Evolutionary conservation across 495 filamentous ascomycete genomes (phyloP).

Genomic region (Apiosordaria backusii): DNA sequence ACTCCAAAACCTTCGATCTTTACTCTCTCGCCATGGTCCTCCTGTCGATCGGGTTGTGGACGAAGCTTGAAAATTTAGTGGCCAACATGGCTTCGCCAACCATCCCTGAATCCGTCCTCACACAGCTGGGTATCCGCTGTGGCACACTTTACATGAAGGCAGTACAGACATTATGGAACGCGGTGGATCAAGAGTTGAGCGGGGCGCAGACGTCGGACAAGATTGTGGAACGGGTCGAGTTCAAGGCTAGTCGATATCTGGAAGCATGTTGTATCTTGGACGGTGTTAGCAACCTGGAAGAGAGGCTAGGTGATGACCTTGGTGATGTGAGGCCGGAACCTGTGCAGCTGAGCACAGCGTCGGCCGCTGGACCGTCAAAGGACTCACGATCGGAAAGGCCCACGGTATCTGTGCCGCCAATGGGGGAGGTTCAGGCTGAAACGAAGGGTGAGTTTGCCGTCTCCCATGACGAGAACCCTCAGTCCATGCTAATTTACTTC

Average conservation of each 20-base stretch:
- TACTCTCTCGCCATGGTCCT: slow-evolving; percentile 82
- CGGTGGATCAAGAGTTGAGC: slow-evolving; percentile 63
- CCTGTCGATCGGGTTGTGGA: slow-evolving; percentile 86
- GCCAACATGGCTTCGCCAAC: slow-evolving; percentile 33
- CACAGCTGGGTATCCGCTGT: slow-evolving; percentile 67
- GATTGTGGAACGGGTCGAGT: slow-evolving; percentile 41
- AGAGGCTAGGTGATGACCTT: slow-evolving; percentile 41
- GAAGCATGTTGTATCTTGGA: slow-evolving; percentile 52
- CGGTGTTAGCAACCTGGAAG: slow-evolving; percentile 46
- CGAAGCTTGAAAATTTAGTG: slow-evolving; percentile 62
- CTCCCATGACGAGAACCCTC: neutral
- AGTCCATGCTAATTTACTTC: neutral
- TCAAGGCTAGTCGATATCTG: slow-evolving; percentile 43
- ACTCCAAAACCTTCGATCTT: slow-evolving; percentile 67
- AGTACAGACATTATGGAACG: slow-evolving; percentile 73
- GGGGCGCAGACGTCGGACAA: slow-evolving; percentile 38
- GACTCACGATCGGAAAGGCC: slow-evolving; percentile 11
- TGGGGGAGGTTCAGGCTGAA: slow-evolving; percentile 5
- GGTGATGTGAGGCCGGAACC: slow-evolving; percentile 24
- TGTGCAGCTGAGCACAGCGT: slow-evolving; percentile 6
- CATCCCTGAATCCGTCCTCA: slow-evolving; percentile 44
- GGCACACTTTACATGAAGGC: slow-evolving; percentile 74
- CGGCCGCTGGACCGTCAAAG: slow-evolving; percentile 18
- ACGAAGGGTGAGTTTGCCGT: neutral
- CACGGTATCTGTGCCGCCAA: neutral